Base-by-base conservation (phyloP, 768 basidiomycete genomes). In the Tephrocybe sp. region DNA sequence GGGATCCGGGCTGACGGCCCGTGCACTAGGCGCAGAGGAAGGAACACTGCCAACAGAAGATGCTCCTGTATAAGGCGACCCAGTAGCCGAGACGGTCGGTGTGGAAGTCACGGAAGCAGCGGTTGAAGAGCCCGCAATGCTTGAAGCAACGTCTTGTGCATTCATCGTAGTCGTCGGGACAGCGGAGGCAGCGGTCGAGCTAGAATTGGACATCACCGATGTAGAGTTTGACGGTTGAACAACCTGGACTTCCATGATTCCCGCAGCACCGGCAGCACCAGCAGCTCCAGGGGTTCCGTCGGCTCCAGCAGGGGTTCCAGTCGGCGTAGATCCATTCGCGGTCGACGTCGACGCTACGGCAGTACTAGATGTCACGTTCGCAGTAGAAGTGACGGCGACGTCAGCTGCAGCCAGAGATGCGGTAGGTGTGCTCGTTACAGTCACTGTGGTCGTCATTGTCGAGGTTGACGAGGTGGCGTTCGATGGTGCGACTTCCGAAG, bases 1-100 rank as follows among this genome's bases (percentile, higher is more conserved):
- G 7, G 66, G 71, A 27, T 62, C 69, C 15, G 69, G 70, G 24
- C 59, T 60, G 21, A 64, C 59, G 21, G 65, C 58, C n/a, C 65
- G 64, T 51, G 56, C 51, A 10, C 50, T 49, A 5, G 56, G 54
- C 36, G 57, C 41, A 42, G 62, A 52, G 27, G 59, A 24, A 19
- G 47, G 33, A 25, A 40, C 31, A 12, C 53, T 49, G 3, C 11
- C 40, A 23, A 7, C 37, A 13, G 40, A 19, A n/a, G 52, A 41
- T 16, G 40, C 18, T 15, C 37, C 11, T 3, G 37, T 7, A 33
- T 47, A 46, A 23, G 30, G 1, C 12, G 38, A 34, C 15, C 42
- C 31, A 27, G 9, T 31, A 8, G 23, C 21, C 16, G 53, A 25
- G 27, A 21, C 43, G 16, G 11, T 22, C 24, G 57, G 43, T 29